Percentiles rank a stretch among this genome's conserved stretches.
Conservation (phyloP, 805 yeast species). For the Cephaloascus albidus region DNA sequence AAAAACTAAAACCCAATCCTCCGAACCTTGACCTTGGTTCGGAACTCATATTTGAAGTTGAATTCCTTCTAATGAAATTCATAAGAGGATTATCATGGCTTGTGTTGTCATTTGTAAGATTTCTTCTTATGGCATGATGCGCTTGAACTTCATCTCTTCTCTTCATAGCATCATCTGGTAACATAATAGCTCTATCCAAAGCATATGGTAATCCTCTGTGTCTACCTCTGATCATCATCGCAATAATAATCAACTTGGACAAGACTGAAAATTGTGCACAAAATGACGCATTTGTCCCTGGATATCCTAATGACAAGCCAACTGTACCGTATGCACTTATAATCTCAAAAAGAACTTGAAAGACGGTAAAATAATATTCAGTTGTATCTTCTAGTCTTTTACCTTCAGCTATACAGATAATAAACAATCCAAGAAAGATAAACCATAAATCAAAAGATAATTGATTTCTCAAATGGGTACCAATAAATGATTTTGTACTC, state of each 20-base stretch:
- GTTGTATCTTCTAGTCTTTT: conserved; percentile 35
- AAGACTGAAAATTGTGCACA: conserved; percentile 61
- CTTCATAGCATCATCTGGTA: conserved; percentile 62
- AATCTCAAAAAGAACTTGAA: conserved; percentile 74
- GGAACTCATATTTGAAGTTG: no score
- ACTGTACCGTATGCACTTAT: conserved; percentile 96
- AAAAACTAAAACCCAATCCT: no score
- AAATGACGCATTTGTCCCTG: conserved; percentile 57
- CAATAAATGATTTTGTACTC: conserved; percentile 55
- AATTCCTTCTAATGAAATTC: neutral
- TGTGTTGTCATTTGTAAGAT: conserved; percentile 16
- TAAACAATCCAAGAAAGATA: conserved; percentile 73
- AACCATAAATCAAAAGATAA: conserved; percentile 94
- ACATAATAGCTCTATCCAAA: conserved; percentile 86
- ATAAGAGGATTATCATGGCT: neutral
- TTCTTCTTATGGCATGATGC: conserved; percentile 29
- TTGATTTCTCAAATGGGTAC: conserved; percentile 85
- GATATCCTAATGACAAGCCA: conserved; percentile 83
- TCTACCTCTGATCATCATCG: conserved; percentile 89
- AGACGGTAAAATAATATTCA: conserved; percentile 48
- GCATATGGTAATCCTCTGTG: conserved; percentile 95
- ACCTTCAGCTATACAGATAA: conserved; percentile 84
- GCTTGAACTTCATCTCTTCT: conserved; percentile 55
- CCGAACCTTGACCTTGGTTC: no score
- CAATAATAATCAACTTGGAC: conserved; percentile 78